Conservation (phyloP, 768 basidiomycete genomes). For the Lentinula lateritia region DNA sequence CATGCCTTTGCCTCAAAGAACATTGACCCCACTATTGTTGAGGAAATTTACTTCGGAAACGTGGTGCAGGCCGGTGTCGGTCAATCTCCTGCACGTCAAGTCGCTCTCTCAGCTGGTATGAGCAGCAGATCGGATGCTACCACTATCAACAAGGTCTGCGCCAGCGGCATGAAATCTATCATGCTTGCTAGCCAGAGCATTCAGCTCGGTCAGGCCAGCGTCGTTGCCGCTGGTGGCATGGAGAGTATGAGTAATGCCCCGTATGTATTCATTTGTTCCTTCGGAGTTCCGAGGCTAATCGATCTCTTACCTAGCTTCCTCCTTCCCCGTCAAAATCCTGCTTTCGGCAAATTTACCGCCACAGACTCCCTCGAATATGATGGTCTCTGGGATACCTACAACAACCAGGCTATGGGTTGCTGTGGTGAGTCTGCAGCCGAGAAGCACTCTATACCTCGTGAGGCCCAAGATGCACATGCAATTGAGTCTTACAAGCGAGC, state of each 20-base stretch:
- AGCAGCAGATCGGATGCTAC: conserved; percentile 87
- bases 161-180: conserved; percentile 93
- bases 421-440: conserved; percentile 85
- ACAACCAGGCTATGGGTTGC: conserved; percentile 97
- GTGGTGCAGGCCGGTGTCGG: conserved; percentile 97
- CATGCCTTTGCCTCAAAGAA: conserved; percentile 79
- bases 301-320: conserved; percentile 54
- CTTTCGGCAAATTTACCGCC: conserved; percentile 85
- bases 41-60: conserved; percentile 97
- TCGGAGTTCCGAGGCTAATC: neutral
- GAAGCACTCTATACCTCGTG: conserved; percentile 79
- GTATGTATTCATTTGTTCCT: conserved; percentile 44
- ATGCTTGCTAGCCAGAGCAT: conserved; percentile 92
- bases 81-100: conserved; percentile 97
- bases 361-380: conserved; percentile 87
- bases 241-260: conserved; percentile 99
- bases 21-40: conserved; percentile 76
- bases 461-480: conserved; percentile 85
- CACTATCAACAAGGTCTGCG: conserved; percentile 99
- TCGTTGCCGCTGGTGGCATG: conserved; percentile 96
- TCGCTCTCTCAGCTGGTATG: conserved; percentile 87
- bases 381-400: conserved; percentile 96
- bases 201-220: conserved; percentile 74
- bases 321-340: conserved; percentile 72
- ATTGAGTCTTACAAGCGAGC: conserved; percentile 95